phyloP scores from a whole-genome alignment of 2,329 filamentous ascomycete genomes.

The Chrysoporthe deuterocubensis region DNA sequence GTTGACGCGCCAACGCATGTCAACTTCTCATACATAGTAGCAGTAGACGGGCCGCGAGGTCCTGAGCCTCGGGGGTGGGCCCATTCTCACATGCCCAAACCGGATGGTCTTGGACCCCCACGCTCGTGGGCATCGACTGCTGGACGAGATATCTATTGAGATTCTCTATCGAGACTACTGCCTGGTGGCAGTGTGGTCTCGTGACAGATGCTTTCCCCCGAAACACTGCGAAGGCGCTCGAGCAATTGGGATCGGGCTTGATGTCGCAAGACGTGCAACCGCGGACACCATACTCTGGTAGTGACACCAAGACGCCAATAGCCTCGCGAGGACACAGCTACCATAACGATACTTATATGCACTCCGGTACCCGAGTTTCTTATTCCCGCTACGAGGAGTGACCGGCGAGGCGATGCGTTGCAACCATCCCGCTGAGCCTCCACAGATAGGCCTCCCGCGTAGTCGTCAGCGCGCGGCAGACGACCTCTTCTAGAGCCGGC shows the following conservation, averaged over 20 bases:
- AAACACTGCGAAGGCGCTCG: background rate
- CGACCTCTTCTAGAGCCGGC: background rate
- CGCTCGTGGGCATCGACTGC: background rate
- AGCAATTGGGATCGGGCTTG: background rate
- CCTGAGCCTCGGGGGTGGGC: slow-evolving; percentile 1
- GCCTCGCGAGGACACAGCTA: background rate
- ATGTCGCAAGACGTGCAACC: slow-evolving; percentile 3
- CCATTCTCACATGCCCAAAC: slow-evolving; percentile 16
- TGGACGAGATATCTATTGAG: background rate
- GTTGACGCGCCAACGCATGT: slow-evolving; percentile 9
- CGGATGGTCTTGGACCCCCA: slow-evolving; percentile 10
- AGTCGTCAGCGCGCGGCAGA: background rate
- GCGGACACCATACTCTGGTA: background rate
- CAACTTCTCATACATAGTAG: background rate
- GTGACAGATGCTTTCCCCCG: background rate
- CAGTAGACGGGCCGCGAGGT: background rate
- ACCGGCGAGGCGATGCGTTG: background rate
- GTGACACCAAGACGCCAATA: background rate
- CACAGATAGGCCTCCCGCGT: background rate
- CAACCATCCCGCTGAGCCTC: background rate
- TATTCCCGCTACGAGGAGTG: background rate
- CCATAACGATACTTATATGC: background rate
- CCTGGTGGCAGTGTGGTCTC: background rate
- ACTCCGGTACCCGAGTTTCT: background rate
- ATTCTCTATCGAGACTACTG: background rate